These are phyloP conservation scores for Myriangium duriaei DNA, from an alignment of 2,329 filamentous ascomycete genomes.

Conservation along the genomic window DNA sequence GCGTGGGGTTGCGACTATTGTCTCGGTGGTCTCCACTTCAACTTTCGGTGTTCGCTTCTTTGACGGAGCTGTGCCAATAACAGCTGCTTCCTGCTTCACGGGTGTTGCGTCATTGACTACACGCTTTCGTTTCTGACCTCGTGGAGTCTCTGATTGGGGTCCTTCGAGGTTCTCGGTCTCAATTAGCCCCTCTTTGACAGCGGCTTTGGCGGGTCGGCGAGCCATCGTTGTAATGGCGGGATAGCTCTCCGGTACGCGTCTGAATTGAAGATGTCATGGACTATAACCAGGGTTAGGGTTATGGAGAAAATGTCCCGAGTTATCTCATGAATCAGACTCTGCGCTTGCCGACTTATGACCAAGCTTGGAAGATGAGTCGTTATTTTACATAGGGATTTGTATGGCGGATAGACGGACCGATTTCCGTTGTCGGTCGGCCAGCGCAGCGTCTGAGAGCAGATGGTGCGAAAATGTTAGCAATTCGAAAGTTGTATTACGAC, in stretches of 20 bases:
- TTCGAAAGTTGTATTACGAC: too few relatives aligned
- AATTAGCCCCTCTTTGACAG: constrained; percentile 8
- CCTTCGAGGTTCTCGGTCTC: constrained; percentile 7
- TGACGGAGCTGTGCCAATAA: constrained; percentile 1
- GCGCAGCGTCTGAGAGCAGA: too few relatives aligned
- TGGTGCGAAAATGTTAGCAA: too few relatives aligned
- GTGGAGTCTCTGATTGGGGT: background rate
- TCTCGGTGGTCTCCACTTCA: constrained; percentile 11
- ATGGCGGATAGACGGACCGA: too few relatives aligned
- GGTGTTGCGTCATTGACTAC: background rate
- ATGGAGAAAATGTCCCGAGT: constrained; percentile 1
- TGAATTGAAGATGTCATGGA: constrained; percentile 4
- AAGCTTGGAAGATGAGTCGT: too few relatives aligned
- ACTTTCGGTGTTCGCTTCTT: constrained; percentile 6
- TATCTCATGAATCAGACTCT: too few relatives aligned
- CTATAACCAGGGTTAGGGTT: background rate
- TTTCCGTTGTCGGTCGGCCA: too few relatives aligned
- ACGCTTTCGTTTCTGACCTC: constrained; percentile 9
- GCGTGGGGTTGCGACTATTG: constrained; percentile 7
- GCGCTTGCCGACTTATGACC: too few relatives aligned
- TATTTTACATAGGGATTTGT: too few relatives aligned
- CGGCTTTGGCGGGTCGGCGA: constrained; percentile 2
- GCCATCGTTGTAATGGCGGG: constrained; percentile 5
- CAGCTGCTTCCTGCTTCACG: constrained; percentile 1
- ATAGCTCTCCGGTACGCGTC: background rate